These are phyloP conservation scores for Kluyveromyces siamensis DNA, from an alignment of 805 yeast genomes.

Conservation along the genomic window DNA sequence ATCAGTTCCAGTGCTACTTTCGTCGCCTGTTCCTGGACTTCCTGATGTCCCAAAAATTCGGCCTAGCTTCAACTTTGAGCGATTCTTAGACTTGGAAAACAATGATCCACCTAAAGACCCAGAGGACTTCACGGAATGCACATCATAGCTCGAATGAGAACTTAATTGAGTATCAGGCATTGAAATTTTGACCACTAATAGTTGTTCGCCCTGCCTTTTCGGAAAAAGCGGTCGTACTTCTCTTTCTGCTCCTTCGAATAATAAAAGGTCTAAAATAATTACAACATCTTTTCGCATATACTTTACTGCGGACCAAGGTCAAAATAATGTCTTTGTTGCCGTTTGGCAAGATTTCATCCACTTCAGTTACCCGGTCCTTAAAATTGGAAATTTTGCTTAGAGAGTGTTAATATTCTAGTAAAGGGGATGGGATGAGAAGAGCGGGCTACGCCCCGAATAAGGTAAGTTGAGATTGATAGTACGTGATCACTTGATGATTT, in stretches of 20 bases:
- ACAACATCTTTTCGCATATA: not conserved
- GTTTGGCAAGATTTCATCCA: not conserved
- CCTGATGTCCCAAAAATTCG: not conserved
- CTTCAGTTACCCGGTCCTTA: not conserved
- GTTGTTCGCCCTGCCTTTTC: not conserved
- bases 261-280: not conserved
- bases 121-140: not conserved
- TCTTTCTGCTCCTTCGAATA: not conserved
- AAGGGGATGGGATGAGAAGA: too few relatives aligned
- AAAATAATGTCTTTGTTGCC: not conserved
- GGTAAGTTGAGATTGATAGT: too few relatives aligned
- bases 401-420: too few relatives aligned
- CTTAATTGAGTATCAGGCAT: conserved; percentile 3
- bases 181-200: too few relatives aligned
- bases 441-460: too few relatives aligned
- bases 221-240: not conserved
- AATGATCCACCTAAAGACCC: not conserved
- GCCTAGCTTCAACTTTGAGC: not conserved
- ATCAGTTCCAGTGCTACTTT: not conserved
- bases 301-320: not conserved
- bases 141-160: not conserved
- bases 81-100: conserved; percentile 1
- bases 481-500: not conserved
- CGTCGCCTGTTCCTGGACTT: not conserved
- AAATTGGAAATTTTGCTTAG: not conserved